Evolutionary conservation across 2,329 filamentous ascomycete genomes (phyloP).

Genomic region (Ceratocystis papillata): DNA sequence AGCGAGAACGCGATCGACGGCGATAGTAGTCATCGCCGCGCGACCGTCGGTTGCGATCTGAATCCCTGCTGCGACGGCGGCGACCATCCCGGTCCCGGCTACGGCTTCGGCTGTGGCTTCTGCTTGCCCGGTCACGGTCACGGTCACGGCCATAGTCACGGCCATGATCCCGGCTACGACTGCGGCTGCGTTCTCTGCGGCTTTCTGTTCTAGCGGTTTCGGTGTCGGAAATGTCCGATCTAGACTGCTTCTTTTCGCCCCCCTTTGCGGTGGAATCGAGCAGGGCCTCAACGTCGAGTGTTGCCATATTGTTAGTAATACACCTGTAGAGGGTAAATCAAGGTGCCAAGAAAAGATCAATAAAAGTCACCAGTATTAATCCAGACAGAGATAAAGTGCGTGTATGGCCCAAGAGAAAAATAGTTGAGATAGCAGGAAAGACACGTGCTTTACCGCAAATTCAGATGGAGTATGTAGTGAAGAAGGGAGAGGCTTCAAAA

Average conservation of each 20-base stretch:
- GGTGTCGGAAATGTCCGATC: conserved; percentile 41
- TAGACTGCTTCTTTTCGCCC: conserved; percentile 36
- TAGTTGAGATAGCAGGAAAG: background rate
- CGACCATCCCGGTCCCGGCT: conserved; percentile 43
- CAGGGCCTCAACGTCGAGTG: conserved; percentile 73
- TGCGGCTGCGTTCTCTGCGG: conserved; percentile 32
- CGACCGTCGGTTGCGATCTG: conserved; percentile 67
- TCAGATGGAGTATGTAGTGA: background rate
- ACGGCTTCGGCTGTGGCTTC: conserved; percentile 46
- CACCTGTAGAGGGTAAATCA: background rate
- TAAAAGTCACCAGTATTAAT: background rate
- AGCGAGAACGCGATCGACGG: conserved; percentile 63
- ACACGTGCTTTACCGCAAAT: background rate
- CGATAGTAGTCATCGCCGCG: conserved; percentile 50
- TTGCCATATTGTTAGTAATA: conserved; percentile 34
- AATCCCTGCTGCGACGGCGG: conserved; percentile 65
- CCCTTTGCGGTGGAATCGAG: conserved; percentile 71
- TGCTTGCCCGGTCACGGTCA: conserved; percentile 41
- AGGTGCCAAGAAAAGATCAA: background rate
- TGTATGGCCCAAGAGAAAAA: background rate
- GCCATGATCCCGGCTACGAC: conserved; percentile 36
- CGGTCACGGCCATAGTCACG: conserved; percentile 48
- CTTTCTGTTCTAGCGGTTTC: conserved; percentile 48
- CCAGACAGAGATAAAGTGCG: background rate
- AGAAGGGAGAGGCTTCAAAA: background rate